Percentiles rank a stretch among this genome's conserved stretches.
Conservation (phyloP, 345 rosid genomes). For the Citrus mangshanensis region DNA sequence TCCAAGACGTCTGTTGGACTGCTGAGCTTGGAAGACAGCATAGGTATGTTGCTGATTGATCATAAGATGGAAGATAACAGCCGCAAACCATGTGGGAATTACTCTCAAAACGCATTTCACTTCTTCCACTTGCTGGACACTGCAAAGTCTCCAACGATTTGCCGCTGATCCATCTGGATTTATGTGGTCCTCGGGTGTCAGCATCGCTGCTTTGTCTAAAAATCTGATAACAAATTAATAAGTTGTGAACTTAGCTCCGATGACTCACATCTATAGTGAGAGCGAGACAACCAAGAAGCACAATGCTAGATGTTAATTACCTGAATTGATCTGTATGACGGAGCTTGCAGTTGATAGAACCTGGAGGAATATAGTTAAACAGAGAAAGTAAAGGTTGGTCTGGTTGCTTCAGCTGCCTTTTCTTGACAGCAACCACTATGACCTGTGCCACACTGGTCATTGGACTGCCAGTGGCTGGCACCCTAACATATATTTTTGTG, state of each 20-base stretch:
- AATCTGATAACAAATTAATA: slow-evolving; percentile 15
- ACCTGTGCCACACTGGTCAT: slow-evolving; percentile 51
- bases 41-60: slow-evolving; percentile 44
- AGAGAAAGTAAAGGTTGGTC: slow-evolving; percentile 38
- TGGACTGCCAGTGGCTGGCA: slow-evolving; percentile 75
- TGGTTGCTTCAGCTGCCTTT: slow-evolving; percentile 19
- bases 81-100: slow-evolving; percentile 43
- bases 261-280: background rate
- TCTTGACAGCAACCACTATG: slow-evolving; percentile 27
- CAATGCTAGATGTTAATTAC: slow-evolving; percentile 14
- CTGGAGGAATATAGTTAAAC: slow-evolving; percentile 28
- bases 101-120: slow-evolving; percentile 48
- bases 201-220: slow-evolving; percentile 48
- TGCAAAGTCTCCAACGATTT: slow-evolving; percentile 49
- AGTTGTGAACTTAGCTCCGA: background rate
- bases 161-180: slow-evolving; percentile 47
- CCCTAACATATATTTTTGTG: slow-evolving; percentile 63
- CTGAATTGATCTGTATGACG: slow-evolving; percentile 49
- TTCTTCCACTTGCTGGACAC: slow-evolving; percentile 57
- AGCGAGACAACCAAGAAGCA: background rate
- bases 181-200: slow-evolving; percentile 26
- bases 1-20: slow-evolving; percentile 37
- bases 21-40: slow-evolving; percentile 49
- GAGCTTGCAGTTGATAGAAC: slow-evolving; percentile 41
- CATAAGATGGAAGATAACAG: slow-evolving; percentile 21